Percentiles rank a stretch among this genome's conserved stretches.
Conservation (phyloP, 2,329 filamentous ascomycete species). For the Myotisia sp. region DNA sequence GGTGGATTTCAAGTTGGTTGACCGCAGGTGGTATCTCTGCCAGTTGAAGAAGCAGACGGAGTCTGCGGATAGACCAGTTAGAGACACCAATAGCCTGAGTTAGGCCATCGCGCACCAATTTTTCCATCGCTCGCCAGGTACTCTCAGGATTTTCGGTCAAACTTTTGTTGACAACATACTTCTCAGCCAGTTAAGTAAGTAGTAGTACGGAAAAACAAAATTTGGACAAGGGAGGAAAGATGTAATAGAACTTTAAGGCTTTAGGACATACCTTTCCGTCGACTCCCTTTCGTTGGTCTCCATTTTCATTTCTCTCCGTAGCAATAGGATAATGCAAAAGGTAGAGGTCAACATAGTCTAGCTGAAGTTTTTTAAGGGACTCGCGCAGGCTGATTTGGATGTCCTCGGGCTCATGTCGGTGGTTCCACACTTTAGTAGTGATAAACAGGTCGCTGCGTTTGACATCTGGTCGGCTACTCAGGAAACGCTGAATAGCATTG, state of each 20-base stretch:
- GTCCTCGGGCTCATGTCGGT: slow-evolving; percentile 35
- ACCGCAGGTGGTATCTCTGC: slow-evolving; percentile 30
- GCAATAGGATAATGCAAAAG: slow-evolving; percentile 40
- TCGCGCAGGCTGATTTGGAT: slow-evolving; percentile 40
- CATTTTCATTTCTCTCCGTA: slow-evolving; percentile 13
- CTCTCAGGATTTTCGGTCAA: slow-evolving; percentile 48
- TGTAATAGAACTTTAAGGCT: no score
- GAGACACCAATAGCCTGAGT: slow-evolving; percentile 61
- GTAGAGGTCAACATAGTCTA: slow-evolving; percentile 61
- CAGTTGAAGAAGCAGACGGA: slow-evolving; percentile 33
- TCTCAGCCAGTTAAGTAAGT: neutral
- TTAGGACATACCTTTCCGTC: slow-evolving; percentile 2
- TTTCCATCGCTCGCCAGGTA: slow-evolving; percentile 56
- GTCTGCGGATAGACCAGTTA: slow-evolving; percentile 49
- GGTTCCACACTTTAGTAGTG: slow-evolving; percentile 41
- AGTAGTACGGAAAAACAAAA: slow-evolving; percentile 8
- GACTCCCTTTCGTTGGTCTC: slow-evolving; percentile 2
- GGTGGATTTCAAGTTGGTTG: slow-evolving; percentile 35
- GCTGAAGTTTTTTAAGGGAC: slow-evolving; percentile 50
- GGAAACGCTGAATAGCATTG: slow-evolving; percentile 40
- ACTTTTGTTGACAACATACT: slow-evolving; percentile 47
- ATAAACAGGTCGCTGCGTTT: slow-evolving; percentile 39
- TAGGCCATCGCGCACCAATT: slow-evolving; percentile 44
- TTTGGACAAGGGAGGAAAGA: slow-evolving; percentile 7
- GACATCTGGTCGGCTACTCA: slow-evolving; percentile 34